Evolutionary conservation across 306 rosid genomes (phyloP), one percentile per base, ranked within the genome.

Genomic region (Vigna nakashimae): DNA sequence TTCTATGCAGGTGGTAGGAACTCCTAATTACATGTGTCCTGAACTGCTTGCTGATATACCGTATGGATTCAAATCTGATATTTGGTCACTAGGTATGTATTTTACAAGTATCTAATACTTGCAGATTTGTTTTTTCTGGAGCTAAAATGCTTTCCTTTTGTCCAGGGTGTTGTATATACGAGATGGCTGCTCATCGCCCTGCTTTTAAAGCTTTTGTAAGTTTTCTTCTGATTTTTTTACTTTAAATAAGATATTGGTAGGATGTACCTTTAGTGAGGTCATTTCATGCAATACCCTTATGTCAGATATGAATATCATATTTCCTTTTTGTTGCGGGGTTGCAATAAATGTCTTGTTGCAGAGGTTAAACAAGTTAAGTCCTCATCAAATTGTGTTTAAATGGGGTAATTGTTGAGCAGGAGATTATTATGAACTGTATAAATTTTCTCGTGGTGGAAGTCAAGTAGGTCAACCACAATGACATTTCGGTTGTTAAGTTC

Each of bases 11-110:
- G 99, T 96, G 45, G 99, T 96, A 9, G 99, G 99, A 83, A 96
- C 99, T 84, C 99, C 99, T 34, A 96, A 96, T 84, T 96, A 96
- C 82, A 96, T 96, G 99, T 96, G 99, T 85, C 99, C 99, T 68
- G 99, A 96, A 89, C 93, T 96, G 70, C 96, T 96, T 75, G 98
- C 99, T 5, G 99, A 96, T 84, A 96, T 96, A 83, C 99, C 99
- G 12, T 96, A 96, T 71, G 99, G 99, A 80, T 96, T 96, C 85
- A 96, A 96, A 84, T 96, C 99, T 71, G 99, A 96, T 83, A 96
- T 96, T 84, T 96, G 99, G 99, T 96, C 99, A 45, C 87, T 96
- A 59, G 99, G 99, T 96, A 90, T 85, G 84, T 14, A 48, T 68
- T 74, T 60, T 83, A n/a, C 9, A 46, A 16, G 17, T 69, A 66